Evolutionary conservation across 169 alveolate genomes (phyloP).

Genomic region (Eimeria acervulina): DNA sequence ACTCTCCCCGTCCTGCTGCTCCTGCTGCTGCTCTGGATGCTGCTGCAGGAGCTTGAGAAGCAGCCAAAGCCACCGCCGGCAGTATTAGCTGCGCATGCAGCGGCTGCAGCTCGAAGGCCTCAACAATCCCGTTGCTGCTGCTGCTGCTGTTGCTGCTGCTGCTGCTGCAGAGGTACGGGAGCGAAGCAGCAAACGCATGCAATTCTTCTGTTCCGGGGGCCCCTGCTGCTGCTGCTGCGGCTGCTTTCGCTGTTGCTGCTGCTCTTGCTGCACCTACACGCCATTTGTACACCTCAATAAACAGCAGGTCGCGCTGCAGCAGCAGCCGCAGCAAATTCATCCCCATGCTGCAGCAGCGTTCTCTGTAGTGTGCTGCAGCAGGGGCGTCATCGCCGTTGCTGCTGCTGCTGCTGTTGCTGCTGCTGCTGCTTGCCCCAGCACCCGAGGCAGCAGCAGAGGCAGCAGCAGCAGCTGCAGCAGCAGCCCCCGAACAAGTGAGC

Average conservation of each 20-base stretch:
- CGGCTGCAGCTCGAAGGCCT: conserved; percentile 71
- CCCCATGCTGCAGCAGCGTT: conserved; percentile 73
- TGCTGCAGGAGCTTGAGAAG: conserved; percentile 4
- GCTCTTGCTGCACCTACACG: conserved; percentile 63
- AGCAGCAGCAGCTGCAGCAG: conserved; percentile 17
- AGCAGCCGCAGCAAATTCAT: conserved; percentile 68
- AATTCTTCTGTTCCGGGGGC: background rate
- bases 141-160: conserved; percentile 55
- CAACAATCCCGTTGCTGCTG: conserved; percentile 47
- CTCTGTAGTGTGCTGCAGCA: conserved; percentile 54
- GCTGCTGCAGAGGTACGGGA: conserved; percentile 17
- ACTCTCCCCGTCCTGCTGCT: background rate
- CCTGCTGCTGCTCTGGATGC: conserved; percentile 52
- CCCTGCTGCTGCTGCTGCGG: background rate
- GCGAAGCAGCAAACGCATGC: background rate
- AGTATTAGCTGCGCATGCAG: conserved; percentile 63
- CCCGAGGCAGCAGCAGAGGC: background rate
- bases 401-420: conserved; percentile 61
- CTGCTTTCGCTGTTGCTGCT: conserved; percentile 68
- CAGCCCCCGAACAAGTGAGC: conserved; percentile 60
- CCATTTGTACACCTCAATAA: conserved; percentile 52
- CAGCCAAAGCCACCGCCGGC: conserved; percentile 40
- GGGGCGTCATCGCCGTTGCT: conserved; percentile 65
- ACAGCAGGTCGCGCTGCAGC: conserved; percentile 81
- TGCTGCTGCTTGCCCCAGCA: background rate